A percentile compares a stretch with the other conserved stretches of the same genome.
These are phyloP conservation scores for Nicotiana noctiflora DNA, from an alignment of 257 asterid species.

Conservation along the genomic window DNA sequence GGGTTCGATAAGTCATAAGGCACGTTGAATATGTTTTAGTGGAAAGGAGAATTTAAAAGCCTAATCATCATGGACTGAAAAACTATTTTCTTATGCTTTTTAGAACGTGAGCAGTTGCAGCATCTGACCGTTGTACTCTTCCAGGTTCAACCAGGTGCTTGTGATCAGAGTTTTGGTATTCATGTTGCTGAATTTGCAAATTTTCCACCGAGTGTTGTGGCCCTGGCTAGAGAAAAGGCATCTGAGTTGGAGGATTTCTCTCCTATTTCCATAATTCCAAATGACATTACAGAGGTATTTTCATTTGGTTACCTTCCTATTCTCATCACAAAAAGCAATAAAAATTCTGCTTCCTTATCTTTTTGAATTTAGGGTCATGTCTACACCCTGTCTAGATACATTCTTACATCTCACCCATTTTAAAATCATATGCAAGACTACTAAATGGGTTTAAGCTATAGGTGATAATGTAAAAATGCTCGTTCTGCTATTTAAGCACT, in stretches of 20 bases:
- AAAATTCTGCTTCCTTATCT: not conserved
- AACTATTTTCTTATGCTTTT: not conserved
- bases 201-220: conserved; percentile 84
- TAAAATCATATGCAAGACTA: not conserved
- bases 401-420: not conserved
- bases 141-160: conserved; percentile 92
- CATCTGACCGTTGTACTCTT: conserved; percentile 8
- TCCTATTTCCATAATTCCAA: conserved; percentile 30
- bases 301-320: conserved; percentile 11
- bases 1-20: too few relatives aligned
- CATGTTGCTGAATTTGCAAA: conserved; percentile 99
- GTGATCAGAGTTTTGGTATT: conserved; percentile 98
- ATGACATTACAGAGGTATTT: conserved; percentile 46
- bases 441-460: not conserved
- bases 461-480: not conserved
- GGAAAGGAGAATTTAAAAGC: too few relatives aligned
- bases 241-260: conserved; percentile 95
- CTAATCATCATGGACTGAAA: not conserved
- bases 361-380: not conserved
- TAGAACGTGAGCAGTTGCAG: conserved; percentile 1
- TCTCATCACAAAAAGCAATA: not conserved
- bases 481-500: not conserved
- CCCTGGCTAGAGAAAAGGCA: conserved; percentile 93
- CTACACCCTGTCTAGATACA: not conserved
- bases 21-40: too few relatives aligned